Evolutionary conservation across 2,329 filamentous ascomycete species (phyloP).

Genomic region (Beauveria australis): DNA sequence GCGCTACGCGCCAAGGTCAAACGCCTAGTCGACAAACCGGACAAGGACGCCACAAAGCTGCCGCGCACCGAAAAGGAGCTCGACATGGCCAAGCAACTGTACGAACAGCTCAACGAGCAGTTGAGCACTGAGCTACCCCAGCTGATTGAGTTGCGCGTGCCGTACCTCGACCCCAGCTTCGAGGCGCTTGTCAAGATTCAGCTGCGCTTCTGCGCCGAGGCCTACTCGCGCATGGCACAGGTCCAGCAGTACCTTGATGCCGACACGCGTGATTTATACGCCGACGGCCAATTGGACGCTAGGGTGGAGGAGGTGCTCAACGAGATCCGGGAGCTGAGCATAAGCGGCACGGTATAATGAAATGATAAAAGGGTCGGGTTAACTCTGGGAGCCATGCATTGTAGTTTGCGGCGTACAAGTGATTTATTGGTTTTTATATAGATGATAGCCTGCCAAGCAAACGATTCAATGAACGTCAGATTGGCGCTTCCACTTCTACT

Average conservation of each 20-base stretch:
- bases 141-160: slow-evolving; percentile 91
- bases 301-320: slow-evolving; percentile 92
- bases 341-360: slow-evolving; percentile 59
- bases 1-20: slow-evolving; percentile 92
- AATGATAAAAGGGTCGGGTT: neutral
- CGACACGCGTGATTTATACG: slow-evolving; percentile 92
- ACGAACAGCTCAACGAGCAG: slow-evolving; percentile 96
- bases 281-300: slow-evolving; percentile 82
- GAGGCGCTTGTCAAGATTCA: slow-evolving; percentile 99
- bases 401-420: slow-evolving; percentile 1
- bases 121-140: slow-evolving; percentile 88
- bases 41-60: slow-evolving; percentile 96
- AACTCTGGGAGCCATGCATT: slow-evolving; percentile 1
- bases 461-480: neutral
- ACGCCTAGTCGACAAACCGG: slow-evolving; percentile 93
- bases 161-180: slow-evolving; percentile 93
- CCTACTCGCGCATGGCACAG: slow-evolving; percentile 96
- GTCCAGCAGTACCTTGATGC: slow-evolving; percentile 97
- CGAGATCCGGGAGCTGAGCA: slow-evolving; percentile 94
- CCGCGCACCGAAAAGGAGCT: slow-evolving; percentile 94
- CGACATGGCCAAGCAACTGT: slow-evolving; percentile 85
- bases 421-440: slow-evolving; percentile 4
- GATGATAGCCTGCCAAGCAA: neutral
- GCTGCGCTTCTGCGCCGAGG: slow-evolving; percentile 92
- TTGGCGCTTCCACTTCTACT: neutral